Evolutionary conservation across 2,329 filamentous ascomycete genomes (phyloP).

Genomic region (Cladosporium cucumerinum): DNA sequence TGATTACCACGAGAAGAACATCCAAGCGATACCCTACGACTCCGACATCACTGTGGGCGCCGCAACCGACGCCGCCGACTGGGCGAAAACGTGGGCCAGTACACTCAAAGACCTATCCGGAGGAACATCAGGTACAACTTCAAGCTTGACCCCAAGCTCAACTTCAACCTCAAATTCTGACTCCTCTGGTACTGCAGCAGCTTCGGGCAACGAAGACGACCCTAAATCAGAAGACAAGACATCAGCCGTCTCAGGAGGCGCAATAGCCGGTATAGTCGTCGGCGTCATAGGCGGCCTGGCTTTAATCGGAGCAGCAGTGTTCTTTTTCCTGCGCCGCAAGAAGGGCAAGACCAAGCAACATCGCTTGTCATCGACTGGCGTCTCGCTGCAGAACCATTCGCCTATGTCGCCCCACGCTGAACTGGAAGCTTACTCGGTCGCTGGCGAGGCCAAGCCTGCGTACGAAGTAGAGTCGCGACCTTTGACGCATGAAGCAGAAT

Average conservation of each 20-base stretch:
- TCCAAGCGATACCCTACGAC: not conserved
- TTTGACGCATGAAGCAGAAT: not conserved
- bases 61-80: not conserved
- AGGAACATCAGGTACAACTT: not conserved
- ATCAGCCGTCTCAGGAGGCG: conserved; percentile 27
- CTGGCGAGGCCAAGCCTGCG: not conserved
- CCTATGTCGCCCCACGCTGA: not conserved
- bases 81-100: conserved; percentile 1
- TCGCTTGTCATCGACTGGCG: not conserved
- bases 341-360: not conserved
- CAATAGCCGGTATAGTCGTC: conserved; percentile 36
- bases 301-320: conserved; percentile 12
- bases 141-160: conserved; percentile 6
- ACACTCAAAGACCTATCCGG: not conserved
- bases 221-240: not conserved
- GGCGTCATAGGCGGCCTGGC: conserved; percentile 30
- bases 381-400: conserved; percentile 1
- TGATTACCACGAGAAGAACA: not conserved
- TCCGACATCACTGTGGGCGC: not conserved
- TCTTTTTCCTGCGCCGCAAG: conserved; percentile 17
- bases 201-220: not conserved
- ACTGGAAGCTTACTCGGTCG: not conserved
- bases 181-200: conserved; percentile 17
- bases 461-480: not conserved
- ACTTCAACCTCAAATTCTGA: conserved; percentile 12